Base-by-base conservation (phyloP, 2,329 filamentous ascomycete genomes). In the Elsinoe fawcettii region DNA sequence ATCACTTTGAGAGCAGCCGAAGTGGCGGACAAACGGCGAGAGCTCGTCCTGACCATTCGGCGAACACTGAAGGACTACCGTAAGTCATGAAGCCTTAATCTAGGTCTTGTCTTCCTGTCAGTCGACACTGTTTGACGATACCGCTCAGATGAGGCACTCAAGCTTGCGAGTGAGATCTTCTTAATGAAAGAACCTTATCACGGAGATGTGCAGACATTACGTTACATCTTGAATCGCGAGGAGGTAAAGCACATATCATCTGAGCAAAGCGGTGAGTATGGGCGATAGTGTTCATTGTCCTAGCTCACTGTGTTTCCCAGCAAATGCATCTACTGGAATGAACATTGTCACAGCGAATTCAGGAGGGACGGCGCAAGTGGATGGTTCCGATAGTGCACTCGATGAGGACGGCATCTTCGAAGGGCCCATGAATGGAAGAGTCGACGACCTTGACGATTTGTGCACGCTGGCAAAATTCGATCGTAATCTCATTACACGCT, bases 51-150 rank as follows among this genome's bases (percentile, higher is more conserved):
- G 20, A 55, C 43, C 9, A 55, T 58, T 5, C 30, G 51, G n/a
- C 16, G 36, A 30, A 55, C 43, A 22, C 36, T 58, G 16, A 58
- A 58, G 23, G 57, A 58, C 6, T 58, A 58, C 25, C 57, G 57
- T 58, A 47, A 32, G 51, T 22, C n/a, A n/a, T n/a, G n/a, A n/a
- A n/a, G n/a, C n/a, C n/a, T n/a, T n/a, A n/a, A n/a, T 2, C 7
- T 16, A 8, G 2, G 30, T 12, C 30, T 5, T 6, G 30, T 32
- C 30, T 32, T 6, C 6, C 5, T 32, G 30, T 32, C 16, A 9
- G 22, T 30, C 2, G 14, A 3, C 5, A 9, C 1, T 30, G 9
- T 7, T 5, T 3, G n/a, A n/a, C 20, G 46, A 9, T 30, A 4
- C 1, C 9, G 1, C 5, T 2, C 14, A 58, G 57, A 58, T 20